Evolutionary conservation across 1,284 basidiomycete species (phyloP).

Genomic region (Fomitopsis palustris): DNA sequence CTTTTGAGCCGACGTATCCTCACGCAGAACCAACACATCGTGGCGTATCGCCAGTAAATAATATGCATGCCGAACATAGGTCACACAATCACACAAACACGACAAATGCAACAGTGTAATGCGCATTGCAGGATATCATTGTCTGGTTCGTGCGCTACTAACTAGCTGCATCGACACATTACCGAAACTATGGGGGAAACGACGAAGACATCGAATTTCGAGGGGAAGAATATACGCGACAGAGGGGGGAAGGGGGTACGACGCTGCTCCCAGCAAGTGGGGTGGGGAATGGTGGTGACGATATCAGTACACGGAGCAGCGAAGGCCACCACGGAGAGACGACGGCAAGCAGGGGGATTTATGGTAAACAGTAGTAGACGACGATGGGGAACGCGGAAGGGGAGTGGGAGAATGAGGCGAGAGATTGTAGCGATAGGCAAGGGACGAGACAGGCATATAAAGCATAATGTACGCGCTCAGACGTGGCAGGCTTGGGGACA

Average conservation of each 20-base stretch:
- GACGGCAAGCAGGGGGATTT: conserved; percentile 10
- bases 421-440: conserved; percentile 6
- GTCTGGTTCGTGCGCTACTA: background rate
- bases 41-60: too few species aligned
- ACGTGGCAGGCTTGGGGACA: conserved; percentile 1
- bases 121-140: background rate
- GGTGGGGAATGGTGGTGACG: conserved; percentile 28
- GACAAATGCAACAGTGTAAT: too few species aligned
- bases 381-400: background rate
- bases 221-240: background rate
- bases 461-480: conserved; percentile 18
- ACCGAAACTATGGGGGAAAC: background rate
- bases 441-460: conserved; percentile 19
- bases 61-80: too few species aligned
- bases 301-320: conserved; percentile 38
- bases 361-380: conserved; percentile 8
- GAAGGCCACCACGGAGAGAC: conserved; percentile 35
- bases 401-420: background rate
- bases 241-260: conserved; percentile 34
- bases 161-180: conserved; percentile 4
- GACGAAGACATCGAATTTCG: background rate
- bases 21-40: too few species aligned
- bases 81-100: too few species aligned
- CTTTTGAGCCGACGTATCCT: too few species aligned
- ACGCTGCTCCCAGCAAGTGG: conserved; percentile 48